A percentile compares a stretch with the other conserved stretches of the same genome.
Evolutionary conservation across 805 yeast species (phyloP).

Genomic region (Candida vaughaniae): DNA sequence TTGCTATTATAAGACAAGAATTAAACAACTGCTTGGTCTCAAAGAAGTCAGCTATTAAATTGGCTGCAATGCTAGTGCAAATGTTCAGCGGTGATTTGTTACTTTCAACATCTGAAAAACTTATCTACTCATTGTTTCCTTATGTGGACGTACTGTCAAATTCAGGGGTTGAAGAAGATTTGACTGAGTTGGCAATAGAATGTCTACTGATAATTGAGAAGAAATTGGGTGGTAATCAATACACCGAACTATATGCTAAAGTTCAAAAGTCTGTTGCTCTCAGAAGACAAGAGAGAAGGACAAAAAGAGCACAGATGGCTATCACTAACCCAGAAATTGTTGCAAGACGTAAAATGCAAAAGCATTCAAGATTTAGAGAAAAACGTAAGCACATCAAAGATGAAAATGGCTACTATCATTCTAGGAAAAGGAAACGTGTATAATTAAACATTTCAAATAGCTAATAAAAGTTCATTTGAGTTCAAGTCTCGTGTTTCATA

Average conservation of each 20-base stretch:
- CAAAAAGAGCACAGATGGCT: slow-evolving; percentile 72
- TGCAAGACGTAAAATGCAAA: slow-evolving; percentile 74
- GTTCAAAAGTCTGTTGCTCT: slow-evolving; percentile 61
- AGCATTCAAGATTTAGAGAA: slow-evolving; percentile 73
- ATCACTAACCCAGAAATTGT: slow-evolving; percentile 76
- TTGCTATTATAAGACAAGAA: slow-evolving; percentile 67
- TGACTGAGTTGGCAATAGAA: slow-evolving; percentile 56
- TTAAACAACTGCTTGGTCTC: slow-evolving; percentile 53
- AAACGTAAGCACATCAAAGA: slow-evolving; percentile 75
- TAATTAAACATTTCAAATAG: no score
- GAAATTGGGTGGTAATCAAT: slow-evolving; percentile 71
- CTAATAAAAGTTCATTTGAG: no score
- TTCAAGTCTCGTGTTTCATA: no score
- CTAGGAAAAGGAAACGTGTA: slow-evolving; percentile 47
- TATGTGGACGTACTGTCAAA: slow-evolving; percentile 45
- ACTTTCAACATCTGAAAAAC: slow-evolving; percentile 41
- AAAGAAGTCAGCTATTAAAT: slow-evolving; percentile 68
- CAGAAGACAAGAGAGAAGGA: slow-evolving; percentile 73
- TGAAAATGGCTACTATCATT: slow-evolving; percentile 70
- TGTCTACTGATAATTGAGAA: slow-evolving; percentile 65
- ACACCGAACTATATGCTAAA: slow-evolving; percentile 55
- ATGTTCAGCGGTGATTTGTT: slow-evolving; percentile 44
- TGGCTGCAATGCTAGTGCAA: slow-evolving; percentile 63
- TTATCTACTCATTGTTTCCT: slow-evolving; percentile 54
- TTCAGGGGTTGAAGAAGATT: slow-evolving; percentile 49